Base-by-base conservation (phyloP, 169 alveolate species). In the Plasmodium fragile region DNA sequence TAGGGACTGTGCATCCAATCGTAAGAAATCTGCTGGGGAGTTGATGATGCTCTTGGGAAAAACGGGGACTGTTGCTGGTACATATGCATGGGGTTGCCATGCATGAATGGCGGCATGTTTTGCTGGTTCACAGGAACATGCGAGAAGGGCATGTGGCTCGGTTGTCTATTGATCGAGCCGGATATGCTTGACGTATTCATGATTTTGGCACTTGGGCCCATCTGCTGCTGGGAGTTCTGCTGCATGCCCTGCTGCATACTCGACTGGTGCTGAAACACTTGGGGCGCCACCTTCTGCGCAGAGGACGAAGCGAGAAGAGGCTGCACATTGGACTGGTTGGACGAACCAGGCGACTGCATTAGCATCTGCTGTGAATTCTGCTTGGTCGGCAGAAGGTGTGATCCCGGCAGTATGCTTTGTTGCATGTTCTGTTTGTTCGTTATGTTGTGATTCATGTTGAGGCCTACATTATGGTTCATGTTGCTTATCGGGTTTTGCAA, bases 1-100 rank as follows among this genome's bases (percentile, higher is more conserved):
- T 89, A 89, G 16, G 87, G 94, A 7, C 71, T 89, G 13, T 55
- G 81, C 82, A 78, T 78, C 83, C 94, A 89, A 13, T 89, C 94
- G 43, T 78, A 45, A 2, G 87, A 71, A 22, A 49, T 13, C 36
- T 78, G 94, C 32, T 89, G 94, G 28, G 77, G 84, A 5, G 90
- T n/a, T 43, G 93, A 41, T 0, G 89, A 39, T 18, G 43, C 30
- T 30, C 89, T 77, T 34, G 4, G 90, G 32, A 89, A 78, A 77
- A 78, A 53, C 0, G 90, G 73, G 7, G 94, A 25, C 18, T 30
- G 94, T 4, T 78, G 94, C 34, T 78, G 90, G 72, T 55, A 89
- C 53, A 77, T 65, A 34, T 89, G 87, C 13, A 49, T 52, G 34
- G 94, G 59, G 34, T 22, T 55, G n/a, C 65, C 65, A 73, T 73